phyloP scores from a whole-genome alignment of 23 red algal genomes.

The Gracilaria gracilis region DNA sequence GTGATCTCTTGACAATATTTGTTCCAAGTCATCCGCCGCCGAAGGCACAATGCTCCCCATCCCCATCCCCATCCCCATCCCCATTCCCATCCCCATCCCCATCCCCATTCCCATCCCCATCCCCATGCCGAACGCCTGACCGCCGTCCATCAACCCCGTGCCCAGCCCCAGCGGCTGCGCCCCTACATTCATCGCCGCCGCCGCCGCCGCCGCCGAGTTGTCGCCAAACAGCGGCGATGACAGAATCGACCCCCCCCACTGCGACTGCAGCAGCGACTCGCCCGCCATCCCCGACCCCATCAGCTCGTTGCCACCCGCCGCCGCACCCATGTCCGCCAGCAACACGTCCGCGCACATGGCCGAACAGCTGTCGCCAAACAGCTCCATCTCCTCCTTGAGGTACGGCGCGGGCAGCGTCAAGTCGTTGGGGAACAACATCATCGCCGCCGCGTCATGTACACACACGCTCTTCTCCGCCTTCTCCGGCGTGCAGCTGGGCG shows the following conservation, averaged over 20 bases:
- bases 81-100: not conserved
- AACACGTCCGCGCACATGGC: slow-evolving; percentile 33
- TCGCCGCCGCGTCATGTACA: not conserved
- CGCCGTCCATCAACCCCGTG: not conserved
- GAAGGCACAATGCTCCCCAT: not conserved
- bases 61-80: not conserved
- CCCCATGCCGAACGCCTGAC: not conserved
- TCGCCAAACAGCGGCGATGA: slow-evolving; percentile 33
- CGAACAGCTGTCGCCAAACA: slow-evolving; percentile 39
- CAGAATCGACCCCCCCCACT: slow-evolving; percentile 30
- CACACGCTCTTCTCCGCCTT: not conserved
- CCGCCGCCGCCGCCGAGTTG: not conserved
- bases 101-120: not conserved
- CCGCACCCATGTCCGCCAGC: not conserved
- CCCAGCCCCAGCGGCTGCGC: not conserved
- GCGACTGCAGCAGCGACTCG: not conserved
- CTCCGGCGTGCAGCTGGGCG: slow-evolving; percentile 37
- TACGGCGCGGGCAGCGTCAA: slow-evolving; percentile 9
- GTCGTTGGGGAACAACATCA: slow-evolving; percentile 1
- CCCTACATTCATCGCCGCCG: not conserved
- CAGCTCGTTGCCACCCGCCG: not conserved
- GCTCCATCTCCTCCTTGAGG: slow-evolving; percentile 36
- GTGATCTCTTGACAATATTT: slow-evolving; percentile 29
- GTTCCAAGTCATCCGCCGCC: slow-evolving; percentile 42
- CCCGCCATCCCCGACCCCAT: not conserved